Percentiles rank a stretch among this genome's conserved stretches.
phyloP scores from a whole-genome alignment of 1,139 yeast species.

The Yamadazyma sp. region DNA sequence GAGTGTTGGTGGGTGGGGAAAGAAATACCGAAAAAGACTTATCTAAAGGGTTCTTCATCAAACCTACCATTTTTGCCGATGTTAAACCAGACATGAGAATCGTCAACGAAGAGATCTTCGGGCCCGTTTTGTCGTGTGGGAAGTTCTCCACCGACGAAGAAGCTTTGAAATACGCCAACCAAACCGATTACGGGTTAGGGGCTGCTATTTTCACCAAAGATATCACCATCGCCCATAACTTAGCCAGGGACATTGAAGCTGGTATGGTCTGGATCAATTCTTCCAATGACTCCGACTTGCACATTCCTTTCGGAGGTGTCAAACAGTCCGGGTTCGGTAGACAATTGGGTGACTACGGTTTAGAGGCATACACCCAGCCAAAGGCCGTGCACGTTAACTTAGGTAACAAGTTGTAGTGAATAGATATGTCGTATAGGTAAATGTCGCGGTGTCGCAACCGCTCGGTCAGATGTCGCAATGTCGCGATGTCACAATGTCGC shows the following conservation, averaged over 20 bases:
- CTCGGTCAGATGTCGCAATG: not conserved
- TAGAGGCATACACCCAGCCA: slow-evolving; percentile 71
- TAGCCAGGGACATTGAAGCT: slow-evolving; percentile 47
- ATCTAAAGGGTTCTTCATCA: slow-evolving; percentile 47
- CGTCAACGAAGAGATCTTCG: slow-evolving; percentile 59
- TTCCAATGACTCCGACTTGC: slow-evolving; percentile 73
- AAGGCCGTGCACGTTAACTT: slow-evolving; percentile 76
- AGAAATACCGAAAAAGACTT: slow-evolving; percentile 36
- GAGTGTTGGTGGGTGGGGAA: slow-evolving; percentile 48
- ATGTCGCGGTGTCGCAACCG: no score
- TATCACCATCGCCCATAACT: slow-evolving; percentile 41
- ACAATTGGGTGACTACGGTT: slow-evolving; percentile 84
- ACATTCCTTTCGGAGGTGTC: slow-evolving; percentile 77
- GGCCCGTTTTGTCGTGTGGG: slow-evolving; percentile 58
- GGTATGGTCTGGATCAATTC: slow-evolving; percentile 65
- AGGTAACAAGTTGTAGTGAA: slow-evolving; percentile 25
- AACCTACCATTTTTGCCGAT: slow-evolving; percentile 58
- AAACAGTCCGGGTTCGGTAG: slow-evolving; percentile 87
- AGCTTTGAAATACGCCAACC: slow-evolving; percentile 51
- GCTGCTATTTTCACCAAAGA: slow-evolving; percentile 79
- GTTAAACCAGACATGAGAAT: slow-evolving; percentile 53
- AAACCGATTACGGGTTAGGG: slow-evolving; percentile 56
- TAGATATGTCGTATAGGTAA: not conserved
- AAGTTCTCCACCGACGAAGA: slow-evolving; percentile 55
- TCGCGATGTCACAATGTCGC: not conserved